Evolutionary conservation across 2,329 filamentous ascomycete species (phyloP), one percentile per base, ranked within the genome.

Genomic region (Sporothrix sp.): DNA sequence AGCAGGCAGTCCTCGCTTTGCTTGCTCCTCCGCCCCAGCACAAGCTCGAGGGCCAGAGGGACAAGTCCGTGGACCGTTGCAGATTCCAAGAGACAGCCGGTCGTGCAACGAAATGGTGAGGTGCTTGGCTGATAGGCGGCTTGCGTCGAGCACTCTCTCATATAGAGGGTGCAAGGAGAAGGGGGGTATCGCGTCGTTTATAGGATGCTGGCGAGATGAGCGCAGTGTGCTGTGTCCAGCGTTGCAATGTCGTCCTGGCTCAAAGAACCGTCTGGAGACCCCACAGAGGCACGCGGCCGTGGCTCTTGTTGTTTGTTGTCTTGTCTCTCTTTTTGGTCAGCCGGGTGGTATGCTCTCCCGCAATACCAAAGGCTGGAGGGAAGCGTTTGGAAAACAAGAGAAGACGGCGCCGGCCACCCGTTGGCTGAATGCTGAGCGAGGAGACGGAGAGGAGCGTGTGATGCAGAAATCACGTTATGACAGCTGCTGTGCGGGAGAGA

Each of bases 391-490:
- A 48, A 48, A 43, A 3, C 16, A 36, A 20, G 11, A 20, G 43
- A 52, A 44, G 14, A 14, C 16, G 30, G n/a, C n/a, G 48, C 16
- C 7, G 48, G 21, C 39, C n/a, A 14, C 39, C n/a, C 18, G 38
- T 49, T 40, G 25, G 35, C 20, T 20, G 16, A 21, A 33, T 9
- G 16, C 37, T 27, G 35, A 39, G 35, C 28, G 25, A 28, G 25
- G 10, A 30, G 25, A 18, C 23, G 20, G 20, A n/a, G 20, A 36
- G 36, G 21, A 36, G 42, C 21, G 30, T 27, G 13, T 25, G 23
- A 32, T 32, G 23, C 13, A 20, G 21, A 21, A 14, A 48, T 37
- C 37, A 48, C 36, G 43, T 47, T 51, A 37, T 48, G 43, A 16
- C 7, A 7, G 5, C 7, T 28, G 20, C 8, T 28, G 18, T 33